Conservation (phyloP, 192 early-diverging fungal genomes). For the Coemansia reversa region DNA sequence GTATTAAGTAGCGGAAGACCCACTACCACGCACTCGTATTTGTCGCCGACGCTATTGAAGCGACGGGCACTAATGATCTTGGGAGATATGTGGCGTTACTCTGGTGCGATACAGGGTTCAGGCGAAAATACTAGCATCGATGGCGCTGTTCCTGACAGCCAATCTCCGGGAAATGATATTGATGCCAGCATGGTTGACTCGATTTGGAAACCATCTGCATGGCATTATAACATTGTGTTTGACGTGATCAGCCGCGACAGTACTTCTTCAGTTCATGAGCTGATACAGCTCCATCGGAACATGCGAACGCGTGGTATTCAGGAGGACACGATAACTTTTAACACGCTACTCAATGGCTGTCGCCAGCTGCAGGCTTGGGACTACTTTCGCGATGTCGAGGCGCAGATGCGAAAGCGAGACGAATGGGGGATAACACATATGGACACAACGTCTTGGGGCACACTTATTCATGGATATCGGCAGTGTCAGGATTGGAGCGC, state of each 20-base stretch:
- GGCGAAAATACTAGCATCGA: constrained; percentile 3
- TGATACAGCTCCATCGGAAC: constrained; percentile 24
- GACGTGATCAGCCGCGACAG: constrained; percentile 38
- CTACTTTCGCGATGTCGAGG: constrained; percentile 26
- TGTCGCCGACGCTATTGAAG: constrained; percentile 33
- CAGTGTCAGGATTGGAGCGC: constrained; percentile 37
- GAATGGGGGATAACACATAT: constrained; percentile 42
- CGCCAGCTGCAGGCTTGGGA: constrained; percentile 32
- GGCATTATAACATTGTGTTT: constrained; percentile 43
- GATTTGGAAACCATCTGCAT: constrained; percentile 26
- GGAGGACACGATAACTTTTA: constrained; percentile 45
- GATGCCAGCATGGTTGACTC: constrained; percentile 6
- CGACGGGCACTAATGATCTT: constrained; percentile 45
- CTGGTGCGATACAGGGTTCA: constrained; percentile 8
- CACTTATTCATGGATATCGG: constrained; percentile 38
- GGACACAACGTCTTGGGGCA: constrained; percentile 43
- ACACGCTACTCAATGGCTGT: constrained; percentile 48
- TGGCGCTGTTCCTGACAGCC: neutral
- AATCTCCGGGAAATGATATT: neutral
- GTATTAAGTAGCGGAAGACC: neutral
- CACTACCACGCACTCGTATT: neutral
- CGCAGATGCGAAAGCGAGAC: constrained; percentile 35
- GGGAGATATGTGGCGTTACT: constrained; percentile 45
- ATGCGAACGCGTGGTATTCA: constrained; percentile 33
- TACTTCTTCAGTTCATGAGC: constrained; percentile 18